Base-by-base conservation (phyloP, 192 early-diverging fungal species). In the Podochytrium sp. region DNA sequence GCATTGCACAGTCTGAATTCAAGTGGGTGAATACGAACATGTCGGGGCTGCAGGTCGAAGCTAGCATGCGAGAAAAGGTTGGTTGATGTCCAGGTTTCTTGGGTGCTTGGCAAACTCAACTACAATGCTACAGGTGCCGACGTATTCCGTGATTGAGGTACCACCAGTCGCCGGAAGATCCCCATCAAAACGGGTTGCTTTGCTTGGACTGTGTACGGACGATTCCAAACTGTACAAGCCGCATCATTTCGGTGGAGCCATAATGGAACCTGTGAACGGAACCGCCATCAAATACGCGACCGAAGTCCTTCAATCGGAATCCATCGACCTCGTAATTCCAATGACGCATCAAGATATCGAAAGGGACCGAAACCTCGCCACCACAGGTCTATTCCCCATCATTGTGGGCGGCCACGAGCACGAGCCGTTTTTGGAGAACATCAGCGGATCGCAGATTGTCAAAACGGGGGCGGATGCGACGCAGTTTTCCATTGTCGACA, bases 341-440 rank as follows among this genome's bases (percentile, higher is more conserved):
- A n/a, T 69, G 41, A 69, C 66, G 10, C 66, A 69, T 49, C 66
- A 69, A 33, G 66, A 69, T 16, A 69, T 69, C 18, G 23, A 5
- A 2, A 18, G 7, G 3, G 66, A 69, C 51, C 43, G 66, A 10
- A 16, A 69, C 16, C 66, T 69, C 55, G 66, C 66, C 12, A 18
- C 23, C 25, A 69, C 34, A 2, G 32, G 34, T n/a, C 20, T 69
- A 2, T 69, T 69, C 34, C 66, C 66, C 34, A 4, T 69, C 50
- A 53, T 69, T 53, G 33, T 69, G 18, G 66, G 66, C 29, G 66
- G 66, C 5, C 66, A 69, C 66, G 66, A 69, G 55, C 66, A 69
- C 51, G 51, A 51, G 34, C 49, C 66, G 2, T 69, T 69, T 34
- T 35, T 69, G 16, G 66, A 69, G 37, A 27, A 51, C 3, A 10